A percentile compares a stretch with the other conserved stretches of the same genome.
These are phyloP conservation scores for Helicosporidium sp. DNA, from an alignment of 139 green algal genomes.

Conservation along the genomic window DNA sequence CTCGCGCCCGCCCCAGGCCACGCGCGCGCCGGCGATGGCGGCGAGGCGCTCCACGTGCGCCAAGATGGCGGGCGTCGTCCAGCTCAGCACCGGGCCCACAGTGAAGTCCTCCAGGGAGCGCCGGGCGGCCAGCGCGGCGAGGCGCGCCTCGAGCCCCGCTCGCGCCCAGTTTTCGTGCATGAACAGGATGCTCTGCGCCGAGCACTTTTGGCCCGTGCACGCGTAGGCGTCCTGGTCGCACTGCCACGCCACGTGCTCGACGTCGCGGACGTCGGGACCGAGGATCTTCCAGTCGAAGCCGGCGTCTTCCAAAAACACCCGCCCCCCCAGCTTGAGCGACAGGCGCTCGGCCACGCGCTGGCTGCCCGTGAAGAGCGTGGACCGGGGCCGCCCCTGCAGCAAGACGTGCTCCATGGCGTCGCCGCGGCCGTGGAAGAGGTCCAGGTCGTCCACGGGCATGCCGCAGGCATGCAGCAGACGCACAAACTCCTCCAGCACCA, in stretches of 20 bases:
- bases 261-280: constrained; percentile 56
- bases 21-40: constrained; percentile 45
- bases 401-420: constrained; percentile 50
- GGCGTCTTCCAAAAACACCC: constrained; percentile 81
- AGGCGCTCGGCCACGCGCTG: constrained; percentile 66
- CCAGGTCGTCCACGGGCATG: constrained; percentile 60
- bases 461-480: constrained; percentile 75
- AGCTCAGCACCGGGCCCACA: constrained; percentile 75
- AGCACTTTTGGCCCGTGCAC: constrained; percentile 90
- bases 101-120: constrained; percentile 70
- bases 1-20: constrained; percentile 73
- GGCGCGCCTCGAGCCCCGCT: constrained; percentile 43
- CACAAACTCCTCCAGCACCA: constrained; percentile 87
- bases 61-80: constrained; percentile 68
- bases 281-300: constrained; percentile 98
- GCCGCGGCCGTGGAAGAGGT: constrained; percentile 68
- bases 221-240: constrained; percentile 94
- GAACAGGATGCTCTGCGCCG: constrained; percentile 88
- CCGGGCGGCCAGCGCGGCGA: constrained; percentile 30
- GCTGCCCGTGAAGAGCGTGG: constrained; percentile 83
- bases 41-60: constrained; percentile 54
- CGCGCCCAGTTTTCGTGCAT: constrained; percentile 52
- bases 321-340: constrained; percentile 45
- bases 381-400: constrained; percentile 38
- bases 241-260: constrained; percentile 79